Conservation (phyloP, 208 protist genomes). For the Leishmania martiniquensis region DNA sequence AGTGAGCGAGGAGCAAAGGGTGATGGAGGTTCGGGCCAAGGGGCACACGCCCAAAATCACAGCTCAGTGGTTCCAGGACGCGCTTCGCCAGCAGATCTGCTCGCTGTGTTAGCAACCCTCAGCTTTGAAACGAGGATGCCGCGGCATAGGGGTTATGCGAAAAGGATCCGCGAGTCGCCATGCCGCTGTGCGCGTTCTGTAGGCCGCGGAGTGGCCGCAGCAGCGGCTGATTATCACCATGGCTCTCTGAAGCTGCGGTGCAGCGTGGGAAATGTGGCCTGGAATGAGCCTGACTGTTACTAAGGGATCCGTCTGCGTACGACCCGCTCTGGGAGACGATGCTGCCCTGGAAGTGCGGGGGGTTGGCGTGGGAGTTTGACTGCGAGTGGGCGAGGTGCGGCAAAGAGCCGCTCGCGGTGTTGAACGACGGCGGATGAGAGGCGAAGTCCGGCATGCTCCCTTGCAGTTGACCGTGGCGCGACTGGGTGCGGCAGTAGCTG, state of each 20-base stretch:
- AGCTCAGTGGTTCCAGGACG: too few species aligned
- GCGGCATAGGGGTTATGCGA: conserved; percentile 82
- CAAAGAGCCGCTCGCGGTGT: conserved; percentile 14
- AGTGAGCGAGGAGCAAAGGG: too few species aligned
- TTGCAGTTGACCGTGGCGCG: not conserved
- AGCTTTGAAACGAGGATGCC: conserved; percentile 47
- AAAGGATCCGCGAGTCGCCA: conserved; percentile 39
- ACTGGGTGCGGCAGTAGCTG: conserved; percentile 22
- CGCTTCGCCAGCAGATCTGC: too few species aligned
- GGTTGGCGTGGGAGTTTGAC: conserved; percentile 16
- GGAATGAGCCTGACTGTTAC: not conserved
- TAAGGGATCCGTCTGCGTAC: conserved; percentile 15
- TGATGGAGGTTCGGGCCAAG: too few species aligned
- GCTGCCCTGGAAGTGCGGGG: conserved; percentile 12
- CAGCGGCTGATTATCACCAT: conserved; percentile 24
- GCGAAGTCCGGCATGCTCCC: conserved; percentile 29
- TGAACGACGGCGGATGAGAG: conserved; percentile 14
- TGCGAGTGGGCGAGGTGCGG: conserved; percentile 7
- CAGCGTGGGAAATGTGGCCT: not conserved
- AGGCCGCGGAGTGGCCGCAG: conserved; percentile 23
- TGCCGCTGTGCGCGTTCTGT: conserved; percentile 9
- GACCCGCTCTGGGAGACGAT: conserved; percentile 20
- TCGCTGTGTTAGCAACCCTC: not conserved
- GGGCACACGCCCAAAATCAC: too few species aligned
- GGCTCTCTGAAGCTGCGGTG: conserved; percentile 1